Evolutionary conservation across 2,329 filamentous ascomycete species (phyloP), one percentile per base, ranked within the genome.

Genomic region (Phaeosphaeriaceae sp.): DNA sequence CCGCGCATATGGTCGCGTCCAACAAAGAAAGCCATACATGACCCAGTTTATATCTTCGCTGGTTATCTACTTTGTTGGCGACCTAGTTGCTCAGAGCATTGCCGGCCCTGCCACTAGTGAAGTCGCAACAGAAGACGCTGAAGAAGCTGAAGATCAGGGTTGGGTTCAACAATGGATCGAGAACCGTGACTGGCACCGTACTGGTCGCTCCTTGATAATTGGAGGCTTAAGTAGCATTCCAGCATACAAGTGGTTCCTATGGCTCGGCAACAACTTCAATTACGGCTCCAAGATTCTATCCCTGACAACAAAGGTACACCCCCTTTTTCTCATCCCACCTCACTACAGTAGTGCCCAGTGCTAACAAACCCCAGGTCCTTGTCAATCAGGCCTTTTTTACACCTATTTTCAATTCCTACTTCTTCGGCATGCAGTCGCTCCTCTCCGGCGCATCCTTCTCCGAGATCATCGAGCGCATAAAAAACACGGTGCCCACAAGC

Each of bases 381-480:
- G 81, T 97, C 30, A 94, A 92, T 74, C 92, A 97, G 75, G 71
- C 83, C 11, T 76, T 85, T 61, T 96, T 95, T 76, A 90, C 92
- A 1, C 91, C 93, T 0, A 44, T 79, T 7, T 80, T 81, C 67
- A 80, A 79, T 54, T 75, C 74, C 15, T 81, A 80, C 57, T 81
- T 81, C 66, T 81, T 81, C 61, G 76, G 76, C 55, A 79, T 80
- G 77, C 78, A 81, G 52, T 73, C 68, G 4, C 52, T 78, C 20
- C 67, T 81, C 15, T 67, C 72, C 0, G 92, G 91, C 30, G 87
- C 88, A 21, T 81, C 79, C 0, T 67, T 86, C 1, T 68, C 76
- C 6, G 87, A 90, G 46, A 83, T 87, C 1, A 82, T 83, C 71
- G 84, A 89, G 62, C 85, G 90, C 43, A 81, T 97, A 50, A 82